phyloP scores from a whole-genome alignment of 2,329 filamentous ascomycete genomes.

The Rhinocladiella mackenziei region DNA sequence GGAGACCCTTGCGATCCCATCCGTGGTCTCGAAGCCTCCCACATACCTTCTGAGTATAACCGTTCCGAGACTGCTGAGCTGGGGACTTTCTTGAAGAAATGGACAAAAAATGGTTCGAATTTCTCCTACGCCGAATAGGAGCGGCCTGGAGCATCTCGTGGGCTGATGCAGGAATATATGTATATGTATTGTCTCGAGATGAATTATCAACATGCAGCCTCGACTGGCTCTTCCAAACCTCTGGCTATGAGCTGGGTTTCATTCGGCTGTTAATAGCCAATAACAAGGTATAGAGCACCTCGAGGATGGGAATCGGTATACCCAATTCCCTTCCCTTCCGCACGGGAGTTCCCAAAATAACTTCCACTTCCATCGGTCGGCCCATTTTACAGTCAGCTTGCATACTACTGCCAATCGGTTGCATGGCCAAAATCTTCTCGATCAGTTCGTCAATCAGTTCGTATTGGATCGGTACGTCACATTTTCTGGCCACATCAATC shows the following conservation, averaged over 20 bases:
- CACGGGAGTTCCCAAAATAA: constrained; percentile 44
- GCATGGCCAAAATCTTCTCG: constrained; percentile 39
- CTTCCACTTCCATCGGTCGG: constrained; percentile 45
- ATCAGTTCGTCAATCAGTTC: constrained; percentile 39
- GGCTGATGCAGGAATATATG: too few relatives aligned
- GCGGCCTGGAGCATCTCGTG: too few relatives aligned
- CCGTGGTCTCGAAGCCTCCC: too few relatives aligned
- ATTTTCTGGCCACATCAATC: constrained; percentile 40
- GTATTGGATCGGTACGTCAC: constrained; percentile 38
- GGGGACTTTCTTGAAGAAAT: too few relatives aligned
- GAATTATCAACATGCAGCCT: background rate
- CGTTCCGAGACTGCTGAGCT: too few relatives aligned
- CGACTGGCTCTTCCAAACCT: too few relatives aligned
- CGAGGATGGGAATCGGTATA: constrained; percentile 40
- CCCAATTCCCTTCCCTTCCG: constrained; percentile 39
- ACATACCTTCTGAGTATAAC: too few relatives aligned
- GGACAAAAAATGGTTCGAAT: too few relatives aligned
- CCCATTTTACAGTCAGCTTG: constrained; percentile 42
- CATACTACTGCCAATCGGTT: constrained; percentile 45
- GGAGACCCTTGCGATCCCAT: too few relatives aligned
- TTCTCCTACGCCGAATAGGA: too few relatives aligned
- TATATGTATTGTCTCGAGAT: too few relatives aligned
- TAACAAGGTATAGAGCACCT: constrained; percentile 35
- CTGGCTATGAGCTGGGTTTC: constrained; percentile 6
- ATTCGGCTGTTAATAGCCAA: constrained; percentile 24